Conservation (phyloP, 345 rosid species). For the Schrenkiella parvula region DNA sequence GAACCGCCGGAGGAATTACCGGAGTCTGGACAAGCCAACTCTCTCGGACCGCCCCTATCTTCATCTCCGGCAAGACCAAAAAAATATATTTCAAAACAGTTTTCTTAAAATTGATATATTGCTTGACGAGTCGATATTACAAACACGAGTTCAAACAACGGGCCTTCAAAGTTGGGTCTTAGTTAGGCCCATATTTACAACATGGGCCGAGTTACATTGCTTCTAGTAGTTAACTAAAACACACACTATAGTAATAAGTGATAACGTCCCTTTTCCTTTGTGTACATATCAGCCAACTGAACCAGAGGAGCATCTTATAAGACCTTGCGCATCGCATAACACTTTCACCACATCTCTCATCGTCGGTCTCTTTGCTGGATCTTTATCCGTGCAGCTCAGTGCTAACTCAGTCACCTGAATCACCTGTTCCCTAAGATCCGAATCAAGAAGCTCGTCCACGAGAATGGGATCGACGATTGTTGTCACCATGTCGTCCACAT, state of each 20-base stretch:
- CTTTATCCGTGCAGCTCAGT: conserved; percentile 56
- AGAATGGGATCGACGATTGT: conserved; percentile 45
- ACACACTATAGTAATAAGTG: background rate
- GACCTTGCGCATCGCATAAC: conserved; percentile 31
- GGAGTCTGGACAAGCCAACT: conserved; percentile 13
- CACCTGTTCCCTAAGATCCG: conserved; percentile 50
- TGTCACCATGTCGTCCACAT: conserved; percentile 31
- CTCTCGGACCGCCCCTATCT: conserved; percentile 12
- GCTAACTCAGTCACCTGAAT: conserved; percentile 43
- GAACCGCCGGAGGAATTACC: conserved; percentile 1
- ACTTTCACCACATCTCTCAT: conserved; percentile 70
- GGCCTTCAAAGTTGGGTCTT: background rate
- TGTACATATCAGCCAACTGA: conserved; percentile 9
- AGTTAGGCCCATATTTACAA: background rate
- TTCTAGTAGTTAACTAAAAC: background rate
- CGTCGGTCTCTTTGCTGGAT: conserved; percentile 53
- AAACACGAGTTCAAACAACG: background rate
- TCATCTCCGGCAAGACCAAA: conserved; percentile 16
- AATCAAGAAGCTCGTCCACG: conserved; percentile 44
- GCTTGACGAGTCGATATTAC: background rate
- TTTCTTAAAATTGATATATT: background rate
- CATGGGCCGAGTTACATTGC: background rate
- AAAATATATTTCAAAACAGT: background rate
- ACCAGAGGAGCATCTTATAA: conserved; percentile 19
- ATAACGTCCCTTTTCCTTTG: background rate